These are phyloP conservation scores for Candida ponderosae DNA, from an alignment of 805 yeast species.

Conservation along the genomic window DNA sequence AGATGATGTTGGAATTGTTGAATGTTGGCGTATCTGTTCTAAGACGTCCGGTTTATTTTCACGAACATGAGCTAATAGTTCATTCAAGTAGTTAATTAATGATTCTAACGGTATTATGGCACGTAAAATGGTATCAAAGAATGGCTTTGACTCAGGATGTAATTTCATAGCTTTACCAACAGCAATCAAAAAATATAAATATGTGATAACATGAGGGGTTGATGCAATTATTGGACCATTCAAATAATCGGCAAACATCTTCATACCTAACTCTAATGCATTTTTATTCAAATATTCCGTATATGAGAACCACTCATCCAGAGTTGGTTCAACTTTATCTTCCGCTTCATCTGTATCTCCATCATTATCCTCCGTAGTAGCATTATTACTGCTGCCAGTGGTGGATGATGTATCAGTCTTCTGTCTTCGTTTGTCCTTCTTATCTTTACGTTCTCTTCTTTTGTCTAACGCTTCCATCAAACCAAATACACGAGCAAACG, in stretches of 20 bases:
- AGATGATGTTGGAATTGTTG: slow-evolving; percentile 15
- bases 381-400: slow-evolving; percentile 6
- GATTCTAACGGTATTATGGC: slow-evolving; percentile 65
- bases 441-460: slow-evolving; percentile 64
- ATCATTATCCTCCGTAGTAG: slow-evolving; percentile 1
- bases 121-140: slow-evolving; percentile 44
- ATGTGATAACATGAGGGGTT: slow-evolving; percentile 66
- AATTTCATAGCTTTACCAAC: slow-evolving; percentile 46
- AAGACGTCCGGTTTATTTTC: slow-evolving; percentile 6
- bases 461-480: slow-evolving; percentile 67
- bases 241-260: slow-evolving; percentile 57
- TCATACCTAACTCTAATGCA: slow-evolving; percentile 59
- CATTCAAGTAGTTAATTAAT: slow-evolving; percentile 55
- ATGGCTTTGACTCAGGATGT: slow-evolving; percentile 35
- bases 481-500: slow-evolving; percentile 68
- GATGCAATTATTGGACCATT: slow-evolving; percentile 62
- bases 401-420: slow-evolving; percentile 7
- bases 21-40: slow-evolving; percentile 11
- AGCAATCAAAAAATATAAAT: slow-evolving; percentile 67
- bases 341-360: slow-evolving; percentile 6
- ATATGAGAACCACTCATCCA: slow-evolving; percentile 46
- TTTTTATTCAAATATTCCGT: slow-evolving; percentile 52
- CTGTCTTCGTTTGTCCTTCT: slow-evolving; percentile 35
- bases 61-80: slow-evolving; percentile 33
- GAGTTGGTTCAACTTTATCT: slow-evolving; percentile 1